A percentile compares a stretch with the other conserved stretches of the same genome.
Conservation (phyloP, 495 filamentous ascomycete genomes). For the Mycothermus thermophilus region DNA sequence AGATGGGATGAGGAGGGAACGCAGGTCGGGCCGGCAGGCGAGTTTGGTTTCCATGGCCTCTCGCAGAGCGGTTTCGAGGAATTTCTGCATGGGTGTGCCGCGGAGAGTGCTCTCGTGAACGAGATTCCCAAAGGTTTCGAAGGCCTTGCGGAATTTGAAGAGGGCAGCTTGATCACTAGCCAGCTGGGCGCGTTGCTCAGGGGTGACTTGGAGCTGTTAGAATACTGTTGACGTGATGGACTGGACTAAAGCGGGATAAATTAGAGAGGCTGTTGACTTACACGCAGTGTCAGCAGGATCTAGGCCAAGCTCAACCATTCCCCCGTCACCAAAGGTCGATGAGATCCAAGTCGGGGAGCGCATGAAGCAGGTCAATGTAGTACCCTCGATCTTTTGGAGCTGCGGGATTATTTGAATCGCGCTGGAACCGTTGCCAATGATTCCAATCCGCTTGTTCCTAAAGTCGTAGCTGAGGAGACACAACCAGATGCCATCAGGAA, state of each 20-base stretch:
- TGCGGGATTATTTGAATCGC: conserved; percentile 58
- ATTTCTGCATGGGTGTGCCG: conserved; percentile 20
- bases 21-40: conserved; percentile 22
- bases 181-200: conserved; percentile 22
- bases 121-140: conserved; percentile 25
- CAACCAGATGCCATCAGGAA: too few relatives aligned
- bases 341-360: conserved; percentile 55
- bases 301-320: conserved; percentile 27
- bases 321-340: conserved; percentile 25
- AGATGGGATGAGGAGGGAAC: conserved; percentile 33
- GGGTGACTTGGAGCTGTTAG: conserved; percentile 15
- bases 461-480: conserved; percentile 32
- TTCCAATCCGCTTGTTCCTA: conserved; percentile 35
- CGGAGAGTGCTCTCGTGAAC: conserved; percentile 25
- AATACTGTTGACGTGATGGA: background rate
- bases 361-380: conserved; percentile 50
- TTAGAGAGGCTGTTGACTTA: too few relatives aligned
- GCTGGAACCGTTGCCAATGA: conserved; percentile 49
- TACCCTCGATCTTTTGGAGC: conserved; percentile 39
- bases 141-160: conserved; percentile 25
- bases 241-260: background rate
- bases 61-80: conserved; percentile 12
- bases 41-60: conserved; percentile 22
- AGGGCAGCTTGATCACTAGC: conserved; percentile 17
- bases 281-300: conserved; percentile 23